Evolutionary conservation across 257 asterid species (phyloP), one percentile per base, ranked within the genome.

Genomic region (Ophiorrhiza pumila): DNA sequence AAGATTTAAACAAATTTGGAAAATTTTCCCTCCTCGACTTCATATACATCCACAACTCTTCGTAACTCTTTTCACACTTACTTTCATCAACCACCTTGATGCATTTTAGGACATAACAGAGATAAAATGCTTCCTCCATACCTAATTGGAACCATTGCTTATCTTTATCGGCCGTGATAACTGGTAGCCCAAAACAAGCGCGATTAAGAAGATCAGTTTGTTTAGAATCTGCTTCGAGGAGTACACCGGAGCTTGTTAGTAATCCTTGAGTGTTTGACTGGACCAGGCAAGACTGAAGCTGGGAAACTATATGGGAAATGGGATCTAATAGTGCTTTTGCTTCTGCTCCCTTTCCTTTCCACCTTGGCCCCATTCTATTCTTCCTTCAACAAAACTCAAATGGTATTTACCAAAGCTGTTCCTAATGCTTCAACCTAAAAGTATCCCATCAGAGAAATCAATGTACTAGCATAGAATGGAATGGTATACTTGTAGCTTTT

Each of bases 51-150:
- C 91, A 91, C 59, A 89, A 55, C 78, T 88, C 87, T 23, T 79
- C 85, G 7, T 63, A 79, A 52, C 31, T 74, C 72, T 72, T 78
- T 4, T 39, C 62, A 27, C 69, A 66, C 8, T 83, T 68, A 56
- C 83, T 65, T 60, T 79, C 86, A 32, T 82, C 89, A 4, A 81
- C 76, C 59, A 90, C 15, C 35, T 78, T 68, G 75, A 92, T 83
- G 85, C 95, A 92, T 77, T 85, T 84, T 71, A 87, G 57, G 34
- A 76, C 69, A n/a, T 72, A 71, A 72, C 77, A 77, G 39, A 92
- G 74, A 81, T 84, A 92, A 65, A 88, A 81, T 22, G 94, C 94
- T 79, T 92, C 98, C 73, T 92, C 96, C 11, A 81, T 60, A 73
- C 88, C 77, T 14, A 92, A 73, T 34, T 88, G 87, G 75, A 86